Conservation (phyloP, 345 rosid genomes). For the Cardamine occulta region DNA sequence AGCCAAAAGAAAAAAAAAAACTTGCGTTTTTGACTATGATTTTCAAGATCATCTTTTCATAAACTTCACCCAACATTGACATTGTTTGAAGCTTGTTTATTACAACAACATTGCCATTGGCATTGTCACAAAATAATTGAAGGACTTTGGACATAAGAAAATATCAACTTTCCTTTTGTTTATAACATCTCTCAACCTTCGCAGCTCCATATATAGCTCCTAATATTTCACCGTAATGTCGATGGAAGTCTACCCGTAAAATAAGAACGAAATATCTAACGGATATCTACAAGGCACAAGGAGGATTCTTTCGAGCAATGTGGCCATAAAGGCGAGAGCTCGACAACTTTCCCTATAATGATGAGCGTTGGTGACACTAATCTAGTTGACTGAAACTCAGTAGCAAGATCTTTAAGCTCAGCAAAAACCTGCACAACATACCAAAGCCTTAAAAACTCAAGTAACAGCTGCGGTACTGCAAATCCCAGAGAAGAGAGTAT, state of each 20-base stretch:
- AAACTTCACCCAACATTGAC: too few relatives aligned
- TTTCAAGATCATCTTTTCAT: too few relatives aligned
- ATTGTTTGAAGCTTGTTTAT: neutral
- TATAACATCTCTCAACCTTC: conserved; percentile 24
- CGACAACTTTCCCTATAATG: conserved; percentile 83
- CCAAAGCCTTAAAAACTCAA: conserved; percentile 1
- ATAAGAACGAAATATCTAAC: conserved; percentile 19
- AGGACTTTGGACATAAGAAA: conserved; percentile 8
- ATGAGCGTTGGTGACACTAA: conserved; percentile 85
- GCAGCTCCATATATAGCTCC: conserved; percentile 20
- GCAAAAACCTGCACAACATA: conserved; percentile 67
- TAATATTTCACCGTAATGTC: conserved; percentile 11
- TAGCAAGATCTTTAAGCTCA: conserved; percentile 74
- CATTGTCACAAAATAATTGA: conserved; percentile 17
- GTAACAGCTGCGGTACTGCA: neutral
- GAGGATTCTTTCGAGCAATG: conserved; percentile 48
- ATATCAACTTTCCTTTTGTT: conserved; percentile 2
- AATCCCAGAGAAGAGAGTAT: neutral
- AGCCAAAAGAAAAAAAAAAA: neutral
- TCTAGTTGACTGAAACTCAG: conserved; percentile 57
- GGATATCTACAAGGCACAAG: conserved; percentile 47
- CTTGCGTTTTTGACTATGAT: too few relatives aligned
- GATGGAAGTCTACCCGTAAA: neutral
- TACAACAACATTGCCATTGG: conserved; percentile 11
- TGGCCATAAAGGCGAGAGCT: conserved; percentile 88